Evolutionary conservation across 1,284 basidiomycete genomes (phyloP).

Genomic region (Irpex sp.): DNA sequence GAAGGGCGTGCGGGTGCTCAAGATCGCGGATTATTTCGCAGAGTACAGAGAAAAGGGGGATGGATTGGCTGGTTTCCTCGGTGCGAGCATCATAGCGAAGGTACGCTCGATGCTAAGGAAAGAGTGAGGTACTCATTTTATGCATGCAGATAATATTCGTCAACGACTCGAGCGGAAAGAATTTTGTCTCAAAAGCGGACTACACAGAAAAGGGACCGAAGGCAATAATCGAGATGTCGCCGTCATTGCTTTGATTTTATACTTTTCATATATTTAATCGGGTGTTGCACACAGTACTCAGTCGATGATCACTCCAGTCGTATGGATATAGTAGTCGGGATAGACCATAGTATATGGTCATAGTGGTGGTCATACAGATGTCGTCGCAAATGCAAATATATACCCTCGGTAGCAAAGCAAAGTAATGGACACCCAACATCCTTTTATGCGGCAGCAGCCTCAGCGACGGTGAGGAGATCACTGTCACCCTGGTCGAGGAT

Average conservation of each 20-base stretch:
- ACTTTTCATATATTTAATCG: background rate
- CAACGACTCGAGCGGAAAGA: conserved; percentile 60
- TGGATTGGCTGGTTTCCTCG: conserved; percentile 82
- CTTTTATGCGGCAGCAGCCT: conserved; percentile 51
- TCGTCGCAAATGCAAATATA: background rate
- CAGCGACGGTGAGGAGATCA: conserved; percentile 82
- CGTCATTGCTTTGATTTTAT: conserved; percentile 50
- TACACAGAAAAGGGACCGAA: conserved; percentile 71
- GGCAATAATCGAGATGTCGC: conserved; percentile 69
- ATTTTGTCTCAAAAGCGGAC: conserved; percentile 74
- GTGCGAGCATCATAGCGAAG: conserved; percentile 85
- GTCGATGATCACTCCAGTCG: too few species aligned
- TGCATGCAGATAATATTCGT: conserved; percentile 47
- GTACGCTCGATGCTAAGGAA: conserved; percentile 34
- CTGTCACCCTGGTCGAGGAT: conserved; percentile 97
- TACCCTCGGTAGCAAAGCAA: background rate
- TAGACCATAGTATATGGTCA: background rate
- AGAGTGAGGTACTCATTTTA: conserved; percentile 11
- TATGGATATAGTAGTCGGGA: too few species aligned
- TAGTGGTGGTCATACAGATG: background rate
- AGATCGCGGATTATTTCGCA: conserved; percentile 90
- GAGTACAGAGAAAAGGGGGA: conserved; percentile 87
- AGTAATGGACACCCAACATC: background rate
- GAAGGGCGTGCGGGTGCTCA: conserved; percentile 59
- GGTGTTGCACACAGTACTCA: too few species aligned